Evolutionary conservation across 2,329 filamentous ascomycete species (phyloP).

Genomic region (Colletotrichum sp.): DNA sequence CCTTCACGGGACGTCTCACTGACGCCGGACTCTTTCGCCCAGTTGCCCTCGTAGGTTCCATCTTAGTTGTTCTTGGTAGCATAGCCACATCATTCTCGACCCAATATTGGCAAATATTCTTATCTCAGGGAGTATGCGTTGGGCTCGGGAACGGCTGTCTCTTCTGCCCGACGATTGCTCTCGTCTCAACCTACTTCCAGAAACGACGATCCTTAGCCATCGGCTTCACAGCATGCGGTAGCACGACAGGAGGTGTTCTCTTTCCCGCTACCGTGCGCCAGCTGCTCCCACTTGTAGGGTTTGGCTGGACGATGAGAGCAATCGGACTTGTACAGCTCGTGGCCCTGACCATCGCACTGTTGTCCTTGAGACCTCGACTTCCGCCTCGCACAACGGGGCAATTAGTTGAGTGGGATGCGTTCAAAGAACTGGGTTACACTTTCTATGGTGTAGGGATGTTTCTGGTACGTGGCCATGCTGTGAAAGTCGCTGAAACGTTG

Average conservation of each 20-base stretch:
- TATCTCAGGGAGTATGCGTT: constrained; percentile 59
- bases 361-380: constrained; percentile 45
- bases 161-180: constrained; percentile 68
- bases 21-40: constrained; percentile 58
- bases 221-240: constrained; percentile 66
- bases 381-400: constrained; percentile 43
- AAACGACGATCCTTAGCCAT: constrained; percentile 63
- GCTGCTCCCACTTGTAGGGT: constrained; percentile 61
- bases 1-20: constrained; percentile 56
- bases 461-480: constrained; percentile 23
- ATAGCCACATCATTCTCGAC: constrained; percentile 49
- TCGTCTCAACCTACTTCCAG: constrained; percentile 71
- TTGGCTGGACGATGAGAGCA: constrained; percentile 62
- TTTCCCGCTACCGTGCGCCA: constrained; percentile 63
- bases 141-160: constrained; percentile 66
- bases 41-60: constrained; percentile 43
- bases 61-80: constrained; percentile 49
- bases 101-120: constrained; percentile 59
- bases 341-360: constrained; percentile 40
- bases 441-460: constrained; percentile 41
- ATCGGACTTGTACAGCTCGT: constrained; percentile 63
- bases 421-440: constrained; percentile 46
- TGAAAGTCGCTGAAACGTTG: accelerated
- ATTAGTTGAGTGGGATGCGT: constrained; percentile 49
- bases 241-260: constrained; percentile 59